phyloP scores from a whole-genome alignment of 345 rosid genomes.

The Citropsis articulata region DNA sequence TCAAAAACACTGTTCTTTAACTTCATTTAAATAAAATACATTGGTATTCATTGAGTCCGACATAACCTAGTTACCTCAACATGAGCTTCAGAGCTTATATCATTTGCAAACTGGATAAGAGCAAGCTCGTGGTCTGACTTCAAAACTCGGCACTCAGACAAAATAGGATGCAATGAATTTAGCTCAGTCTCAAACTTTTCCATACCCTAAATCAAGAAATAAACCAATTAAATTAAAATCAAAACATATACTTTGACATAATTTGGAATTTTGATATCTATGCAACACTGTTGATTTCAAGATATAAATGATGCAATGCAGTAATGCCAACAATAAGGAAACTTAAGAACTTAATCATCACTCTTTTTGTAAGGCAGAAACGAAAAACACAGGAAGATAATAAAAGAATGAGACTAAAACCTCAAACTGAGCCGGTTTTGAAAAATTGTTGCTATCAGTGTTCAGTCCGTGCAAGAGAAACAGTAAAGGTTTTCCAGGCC shows the following conservation, averaged over 20 bases:
- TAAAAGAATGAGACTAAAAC: constrained; percentile 30
- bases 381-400: constrained; percentile 8
- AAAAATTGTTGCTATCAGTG: constrained; percentile 76
- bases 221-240: constrained; percentile 4
- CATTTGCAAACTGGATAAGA: constrained; percentile 86
- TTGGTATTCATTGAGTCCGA: background rate
- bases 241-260: background rate
- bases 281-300: background rate
- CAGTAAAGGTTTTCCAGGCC: constrained; percentile 56
- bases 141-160: constrained; percentile 89
- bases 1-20: background rate
- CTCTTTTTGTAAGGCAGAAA: constrained; percentile 1
- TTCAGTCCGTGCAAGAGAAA: constrained; percentile 86
- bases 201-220: constrained; percentile 54
- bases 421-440: constrained; percentile 85
- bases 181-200: constrained; percentile 65
- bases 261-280: background rate
- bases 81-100: constrained; percentile 97
- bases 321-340: constrained; percentile 6
- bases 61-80: constrained; percentile 50
- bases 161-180: constrained; percentile 74
- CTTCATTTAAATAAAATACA: background rate
- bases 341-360: constrained; percentile 2
- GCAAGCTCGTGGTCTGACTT: constrained; percentile 85
- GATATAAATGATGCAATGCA: background rate